Conservation (phyloP, 768 basidiomycete species). For the Pholiota molesta region DNA sequence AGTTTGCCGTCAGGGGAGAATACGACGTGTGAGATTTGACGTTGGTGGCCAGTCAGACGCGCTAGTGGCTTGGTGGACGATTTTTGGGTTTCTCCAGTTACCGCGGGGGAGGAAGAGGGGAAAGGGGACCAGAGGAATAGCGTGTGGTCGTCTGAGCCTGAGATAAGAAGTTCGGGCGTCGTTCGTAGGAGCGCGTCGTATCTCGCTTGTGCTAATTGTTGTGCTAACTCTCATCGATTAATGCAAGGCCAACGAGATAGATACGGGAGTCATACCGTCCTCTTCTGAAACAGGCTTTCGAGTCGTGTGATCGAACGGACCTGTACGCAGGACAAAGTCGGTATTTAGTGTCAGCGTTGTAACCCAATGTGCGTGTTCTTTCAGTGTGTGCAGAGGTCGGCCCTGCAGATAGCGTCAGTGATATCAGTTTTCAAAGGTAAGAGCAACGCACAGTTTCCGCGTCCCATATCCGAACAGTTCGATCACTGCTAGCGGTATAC, state of each 20-base stretch:
- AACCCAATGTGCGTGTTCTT: conserved; percentile 99
- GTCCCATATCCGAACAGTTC: conserved; percentile 95
- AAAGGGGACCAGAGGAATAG: conserved; percentile 95
- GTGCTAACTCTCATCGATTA: conserved; percentile 47
- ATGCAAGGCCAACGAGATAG: conserved; percentile 1
- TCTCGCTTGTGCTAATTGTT: conserved; percentile 72
- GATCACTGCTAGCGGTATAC: conserved; percentile 94
- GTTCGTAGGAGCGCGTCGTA: conserved; percentile 71
- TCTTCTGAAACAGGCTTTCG: conserved; percentile 80
- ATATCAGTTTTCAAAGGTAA: conserved; percentile 1
- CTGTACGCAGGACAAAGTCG: conserved; percentile 92
- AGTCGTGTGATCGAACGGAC: conserved; percentile 89
- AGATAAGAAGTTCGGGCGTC: conserved; percentile 84
- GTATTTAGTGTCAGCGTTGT: conserved; percentile 95
- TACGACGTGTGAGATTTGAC: conserved; percentile 90
- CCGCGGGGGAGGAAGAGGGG: conserved; percentile 41
- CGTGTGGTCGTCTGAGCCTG: conserved; percentile 97
- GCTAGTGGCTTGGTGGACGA: conserved; percentile 49
- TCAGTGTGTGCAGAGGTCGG: conserved; percentile 78
- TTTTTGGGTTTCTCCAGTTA: conserved; percentile 12
- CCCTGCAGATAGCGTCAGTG: conserved; percentile 52
- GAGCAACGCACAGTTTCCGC: conserved; percentile 59
- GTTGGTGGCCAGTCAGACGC: conserved; percentile 91
- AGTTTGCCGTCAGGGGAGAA: conserved; percentile 94
- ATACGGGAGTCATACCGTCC: conserved; percentile 58